phyloP scores from a whole-genome alignment of 106 monocot species.

The Dactylorhiza incarnata region DNA sequence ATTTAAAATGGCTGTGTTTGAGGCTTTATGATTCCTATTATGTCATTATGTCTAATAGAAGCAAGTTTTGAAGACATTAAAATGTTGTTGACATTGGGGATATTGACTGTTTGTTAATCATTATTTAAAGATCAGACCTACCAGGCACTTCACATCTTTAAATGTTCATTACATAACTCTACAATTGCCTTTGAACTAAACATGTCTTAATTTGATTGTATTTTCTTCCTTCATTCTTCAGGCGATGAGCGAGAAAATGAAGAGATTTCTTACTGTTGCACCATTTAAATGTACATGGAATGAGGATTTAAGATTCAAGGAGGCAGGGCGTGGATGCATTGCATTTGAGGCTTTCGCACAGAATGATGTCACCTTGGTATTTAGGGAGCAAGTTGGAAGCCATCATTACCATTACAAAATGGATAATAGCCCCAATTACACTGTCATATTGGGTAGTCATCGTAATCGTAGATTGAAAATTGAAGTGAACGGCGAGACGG shows the following conservation, averaged over 20 bases:
- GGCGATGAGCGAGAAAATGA: slow-evolving; percentile 28
- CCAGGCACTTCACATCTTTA: no score
- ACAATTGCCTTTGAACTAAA: no score
- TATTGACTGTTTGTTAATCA: no score
- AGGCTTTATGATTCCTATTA: no score
- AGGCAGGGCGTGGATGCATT: slow-evolving; percentile 91
- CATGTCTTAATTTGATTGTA: not conserved
- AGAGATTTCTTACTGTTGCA: slow-evolving; percentile 72
- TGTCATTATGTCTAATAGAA: no score
- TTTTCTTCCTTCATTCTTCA: slow-evolving; percentile 7
- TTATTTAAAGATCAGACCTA: no score
- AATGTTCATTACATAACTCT: no score
- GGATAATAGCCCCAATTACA: slow-evolving; percentile 84
- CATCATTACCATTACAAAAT: slow-evolving; percentile 87
- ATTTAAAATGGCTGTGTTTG: no score
- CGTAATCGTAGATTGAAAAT: slow-evolving; percentile 86
- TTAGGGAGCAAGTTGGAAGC: slow-evolving; percentile 85
- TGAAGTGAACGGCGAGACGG: slow-evolving; percentile 76
- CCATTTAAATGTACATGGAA: slow-evolving; percentile 92
- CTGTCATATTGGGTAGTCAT: slow-evolving; percentile 84
- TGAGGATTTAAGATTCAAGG: slow-evolving; percentile 74
- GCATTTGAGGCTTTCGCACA: slow-evolving; percentile 91
- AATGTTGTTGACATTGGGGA: not conserved
- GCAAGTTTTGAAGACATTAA: not conserved
- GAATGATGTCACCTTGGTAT: slow-evolving; percentile 92